Conservation (phyloP, 1,139 yeast genomes). For the Geotrichum reessii region DNA sequence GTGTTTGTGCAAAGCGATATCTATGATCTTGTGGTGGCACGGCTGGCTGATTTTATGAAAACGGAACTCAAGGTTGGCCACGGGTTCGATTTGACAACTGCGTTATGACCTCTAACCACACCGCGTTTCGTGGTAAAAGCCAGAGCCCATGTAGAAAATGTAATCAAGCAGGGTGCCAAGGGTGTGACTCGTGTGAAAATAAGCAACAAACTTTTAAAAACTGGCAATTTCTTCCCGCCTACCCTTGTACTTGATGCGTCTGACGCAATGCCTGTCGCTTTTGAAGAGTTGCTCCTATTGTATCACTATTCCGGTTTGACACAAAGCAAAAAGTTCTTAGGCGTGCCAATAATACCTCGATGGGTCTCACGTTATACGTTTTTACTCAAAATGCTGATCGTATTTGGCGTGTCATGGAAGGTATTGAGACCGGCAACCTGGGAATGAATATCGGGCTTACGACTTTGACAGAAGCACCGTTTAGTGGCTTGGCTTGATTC, state of each 20-base stretch:
- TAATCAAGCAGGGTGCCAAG: conserved; percentile 57
- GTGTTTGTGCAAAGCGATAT: conserved; percentile 68
- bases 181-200: conserved; percentile 39
- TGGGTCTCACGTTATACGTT: conserved; percentile 62
- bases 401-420: conserved; percentile 54
- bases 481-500: conserved; percentile 61
- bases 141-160: conserved; percentile 56
- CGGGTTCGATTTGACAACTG: conserved; percentile 52
- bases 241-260: conserved; percentile 59
- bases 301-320: conserved; percentile 43
- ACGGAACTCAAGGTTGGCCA: conserved; percentile 52
- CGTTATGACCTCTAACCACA: conserved; percentile 68
- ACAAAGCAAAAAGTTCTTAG: conserved; percentile 56
- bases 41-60: conserved; percentile 49
- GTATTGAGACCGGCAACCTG: conserved; percentile 58
- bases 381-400: conserved; percentile 54
- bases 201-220: conserved; percentile 38
- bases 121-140: conserved; percentile 53
- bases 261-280: conserved; percentile 49
- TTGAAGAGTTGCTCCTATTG: conserved; percentile 72
- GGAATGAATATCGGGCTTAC: conserved; percentile 56
- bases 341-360: conserved; percentile 54
- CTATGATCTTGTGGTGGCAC: conserved; percentile 58
- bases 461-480: conserved; percentile 56
- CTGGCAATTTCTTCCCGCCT: conserved; percentile 50